Evolutionary conservation across 1,284 basidiomycete species (phyloP), one percentile per base, ranked within the genome.

Genomic region (Vanrija humicola): DNA sequence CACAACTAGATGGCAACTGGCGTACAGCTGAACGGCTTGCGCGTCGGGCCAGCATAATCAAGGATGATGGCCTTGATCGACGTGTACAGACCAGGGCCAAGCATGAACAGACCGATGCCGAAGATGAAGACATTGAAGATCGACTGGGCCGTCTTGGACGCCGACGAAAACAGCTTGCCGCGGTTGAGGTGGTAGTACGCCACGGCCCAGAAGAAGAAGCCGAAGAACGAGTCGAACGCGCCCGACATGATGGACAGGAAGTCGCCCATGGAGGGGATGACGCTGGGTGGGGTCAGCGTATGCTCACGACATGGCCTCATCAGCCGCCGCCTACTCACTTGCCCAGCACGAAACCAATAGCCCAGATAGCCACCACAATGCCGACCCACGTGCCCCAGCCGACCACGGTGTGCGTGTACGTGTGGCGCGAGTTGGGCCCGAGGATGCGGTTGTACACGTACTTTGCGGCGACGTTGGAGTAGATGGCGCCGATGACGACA

Each of bases 361-460:
- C 64, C 85, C 85, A 87, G 12, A 82, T 81, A 28, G 68, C 65
- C 21, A 79, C 76, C 48, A 84, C 79, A 67, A 86, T 83, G 0
- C 66, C 79, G 14, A 79, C 69, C 86, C 86, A 87, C 0, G 74
- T 69, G 0, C 71, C 63, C 86, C 86, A 87, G 0, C 83, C 85
- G 21, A 81, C 56, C 18, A 81, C 48, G 3, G 83, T 84, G 77
- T 87, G 82, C 18, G 76, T 75, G 65, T 82, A 76, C 5, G 78
- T 73, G 66, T 84, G 84, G 16, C 69, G 67, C 16, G 80, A 81
- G 50, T 79, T 76, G 12, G 9, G 9, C 43, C 77, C 76, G 1
- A 67, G 55, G 55, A 78, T 69, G 48, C 78, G 72, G 60, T 74
- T 72, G 68, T 68, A 76, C 48, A 76, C 45, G 58, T 66, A 71